Percentiles rank a stretch among this genome's conserved stretches.
Evolutionary conservation across 169 alveolate species (phyloP).

Genomic region (Sarcocystis neurona): DNA sequence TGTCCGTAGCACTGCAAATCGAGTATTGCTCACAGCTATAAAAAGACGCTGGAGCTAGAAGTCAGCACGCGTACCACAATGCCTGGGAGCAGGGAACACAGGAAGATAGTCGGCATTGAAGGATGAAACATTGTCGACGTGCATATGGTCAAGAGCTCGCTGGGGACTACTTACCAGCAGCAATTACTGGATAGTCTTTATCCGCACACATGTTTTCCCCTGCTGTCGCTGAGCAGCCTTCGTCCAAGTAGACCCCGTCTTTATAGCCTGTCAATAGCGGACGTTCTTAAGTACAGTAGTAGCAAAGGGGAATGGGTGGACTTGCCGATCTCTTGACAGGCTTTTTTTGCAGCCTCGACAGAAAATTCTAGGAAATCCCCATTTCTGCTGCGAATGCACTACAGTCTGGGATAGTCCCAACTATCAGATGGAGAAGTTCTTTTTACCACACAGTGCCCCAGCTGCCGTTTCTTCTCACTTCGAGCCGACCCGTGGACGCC

Average conservation of each 20-base stretch:
- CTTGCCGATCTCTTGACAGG: constrained; percentile 78
- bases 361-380: constrained; percentile 68
- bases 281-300: too few species aligned
- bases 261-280: constrained; percentile 67
- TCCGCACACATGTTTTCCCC: constrained; percentile 83
- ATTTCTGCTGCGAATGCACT: constrained; percentile 37
- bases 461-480: constrained; percentile 67
- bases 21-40: neutral
- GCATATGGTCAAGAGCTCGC: too few species aligned
- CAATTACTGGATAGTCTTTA: constrained; percentile 77
- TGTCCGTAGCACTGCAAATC: constrained; percentile 75
- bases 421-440: constrained; percentile 60
- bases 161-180: constrained; percentile 70
- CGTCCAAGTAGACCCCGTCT: constrained; percentile 73
- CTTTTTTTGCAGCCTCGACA: constrained; percentile 80
- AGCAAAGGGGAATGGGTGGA: neutral
- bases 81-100: neutral
- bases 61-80: too few species aligned
- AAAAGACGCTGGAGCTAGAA: too few species aligned
- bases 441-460: constrained; percentile 74
- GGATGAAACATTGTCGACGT: neutral
- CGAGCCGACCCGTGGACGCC: constrained; percentile 74
- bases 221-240: constrained; percentile 76
- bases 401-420: neutral
- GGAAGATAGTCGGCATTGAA: neutral